Evolutionary conservation across 2,329 filamentous ascomycete species (phyloP).

Genomic region (Colletotrichum tofieldiae): DNA sequence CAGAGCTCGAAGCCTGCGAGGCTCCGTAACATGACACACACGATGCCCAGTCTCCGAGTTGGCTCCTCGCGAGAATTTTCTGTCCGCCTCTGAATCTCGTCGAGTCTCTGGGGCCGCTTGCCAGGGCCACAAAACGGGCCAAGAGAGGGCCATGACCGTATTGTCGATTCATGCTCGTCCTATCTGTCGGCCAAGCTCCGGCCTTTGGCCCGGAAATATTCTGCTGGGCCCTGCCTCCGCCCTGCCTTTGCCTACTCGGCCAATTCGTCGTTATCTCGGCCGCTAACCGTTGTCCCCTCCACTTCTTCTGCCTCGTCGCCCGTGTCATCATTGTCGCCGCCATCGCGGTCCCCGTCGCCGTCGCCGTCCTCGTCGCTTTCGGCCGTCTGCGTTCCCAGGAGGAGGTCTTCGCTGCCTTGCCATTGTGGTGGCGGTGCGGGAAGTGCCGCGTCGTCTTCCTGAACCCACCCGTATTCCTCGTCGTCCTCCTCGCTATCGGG

Average conservation of each 20-base stretch:
- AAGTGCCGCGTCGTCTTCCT: constrained; percentile 75
- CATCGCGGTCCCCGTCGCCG: constrained; percentile 36
- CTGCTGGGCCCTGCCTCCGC: constrained; percentile 19
- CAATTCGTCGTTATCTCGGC: constrained; percentile 39
- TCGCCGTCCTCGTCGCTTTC: constrained; percentile 51
- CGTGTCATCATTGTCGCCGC: constrained; percentile 44
- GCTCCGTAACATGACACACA: constrained; percentile 24
- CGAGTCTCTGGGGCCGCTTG: constrained; percentile 12
- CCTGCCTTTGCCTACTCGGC: constrained; percentile 25
- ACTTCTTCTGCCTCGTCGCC: constrained; percentile 43
- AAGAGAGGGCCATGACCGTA: constrained; percentile 23
- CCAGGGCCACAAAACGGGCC: constrained; percentile 13
- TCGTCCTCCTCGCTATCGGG: constrained; percentile 75
- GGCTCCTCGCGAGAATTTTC: constrained; percentile 19
- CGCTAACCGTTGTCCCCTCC: constrained; percentile 42
- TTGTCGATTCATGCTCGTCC: constrained; percentile 41
- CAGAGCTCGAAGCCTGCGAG: neutral
- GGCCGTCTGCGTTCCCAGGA: constrained; percentile 65
- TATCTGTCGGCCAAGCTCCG: constrained; percentile 43
- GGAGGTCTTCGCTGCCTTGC: constrained; percentile 77
- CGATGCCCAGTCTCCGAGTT: constrained; percentile 27
- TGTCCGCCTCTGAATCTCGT: constrained; percentile 15
- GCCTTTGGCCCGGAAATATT: constrained; percentile 29
- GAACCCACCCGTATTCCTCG: constrained; percentile 82
- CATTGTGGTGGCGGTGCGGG: constrained; percentile 75